Conservation (phyloP, 805 yeast species). For the Kluyveromyces dobzhanskii region DNA sequence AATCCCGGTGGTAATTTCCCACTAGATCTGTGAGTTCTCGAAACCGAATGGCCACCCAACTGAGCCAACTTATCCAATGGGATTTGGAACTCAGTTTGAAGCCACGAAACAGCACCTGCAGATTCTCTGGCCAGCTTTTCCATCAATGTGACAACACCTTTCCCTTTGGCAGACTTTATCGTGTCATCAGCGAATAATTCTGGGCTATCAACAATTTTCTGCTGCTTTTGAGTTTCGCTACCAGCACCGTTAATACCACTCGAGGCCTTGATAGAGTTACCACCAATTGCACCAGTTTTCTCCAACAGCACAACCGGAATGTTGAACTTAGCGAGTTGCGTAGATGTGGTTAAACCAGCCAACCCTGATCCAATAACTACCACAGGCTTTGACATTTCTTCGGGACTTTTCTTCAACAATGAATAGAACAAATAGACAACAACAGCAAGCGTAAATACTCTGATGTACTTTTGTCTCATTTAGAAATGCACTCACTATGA, state of each 20-base stretch:
- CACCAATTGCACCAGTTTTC: conserved; percentile 42
- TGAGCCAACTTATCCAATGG: conserved; percentile 64
- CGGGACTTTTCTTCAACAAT: neutral
- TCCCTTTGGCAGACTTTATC: conserved; percentile 50
- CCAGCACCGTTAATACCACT: conserved; percentile 65
- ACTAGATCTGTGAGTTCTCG: conserved; percentile 75
- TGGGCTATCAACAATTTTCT: conserved; percentile 46
- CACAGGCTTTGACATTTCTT: conserved; percentile 21
- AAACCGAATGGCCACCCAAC: conserved; percentile 74
- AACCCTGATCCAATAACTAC: conserved; percentile 50
- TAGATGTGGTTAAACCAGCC: conserved; percentile 44
- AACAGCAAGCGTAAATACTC: neutral
- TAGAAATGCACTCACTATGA: no score
- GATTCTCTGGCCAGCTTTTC: conserved; percentile 53
- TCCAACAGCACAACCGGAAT: conserved; percentile 40
- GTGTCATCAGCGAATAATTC: conserved; percentile 60
- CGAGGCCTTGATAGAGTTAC: conserved; percentile 54
- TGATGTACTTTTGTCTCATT: neutral
- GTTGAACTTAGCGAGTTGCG: conserved; percentile 31
- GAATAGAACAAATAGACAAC: neutral
- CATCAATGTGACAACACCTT: conserved; percentile 53
- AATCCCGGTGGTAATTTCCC: conserved; percentile 51
- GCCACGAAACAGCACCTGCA: conserved; percentile 64
- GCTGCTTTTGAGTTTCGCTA: conserved; percentile 49
- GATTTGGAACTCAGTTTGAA: conserved; percentile 51